Evolutionary conservation across 2,329 filamentous ascomycete species (phyloP).

Genomic region (Albophoma yamanashiensis): DNA sequence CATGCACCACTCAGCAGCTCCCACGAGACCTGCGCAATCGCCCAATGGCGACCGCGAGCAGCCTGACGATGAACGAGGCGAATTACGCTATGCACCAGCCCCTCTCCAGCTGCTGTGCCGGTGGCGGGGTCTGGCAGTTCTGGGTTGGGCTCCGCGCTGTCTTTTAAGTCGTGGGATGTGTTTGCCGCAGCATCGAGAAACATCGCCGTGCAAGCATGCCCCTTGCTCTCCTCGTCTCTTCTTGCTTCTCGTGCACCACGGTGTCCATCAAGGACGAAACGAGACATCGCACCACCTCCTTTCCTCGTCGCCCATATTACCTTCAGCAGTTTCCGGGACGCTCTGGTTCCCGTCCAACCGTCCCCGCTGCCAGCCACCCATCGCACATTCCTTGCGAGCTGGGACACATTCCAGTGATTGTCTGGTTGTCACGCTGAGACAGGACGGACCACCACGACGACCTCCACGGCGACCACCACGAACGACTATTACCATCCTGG

Average conservation of each 20-base stretch:
- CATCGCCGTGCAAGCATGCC: background rate
- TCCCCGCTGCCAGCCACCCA: background rate
- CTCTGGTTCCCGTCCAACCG: background rate
- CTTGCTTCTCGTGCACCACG: too few relatives aligned
- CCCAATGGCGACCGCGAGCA: background rate
- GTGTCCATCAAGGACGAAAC: background rate
- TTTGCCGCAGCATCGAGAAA: background rate
- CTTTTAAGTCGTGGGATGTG: too few relatives aligned
- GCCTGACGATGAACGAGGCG: background rate
- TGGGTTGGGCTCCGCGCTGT: background rate
- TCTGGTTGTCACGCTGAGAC: background rate
- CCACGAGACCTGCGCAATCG: background rate
- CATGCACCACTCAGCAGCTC: background rate
- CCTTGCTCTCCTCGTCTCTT: background rate
- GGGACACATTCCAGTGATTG: background rate
- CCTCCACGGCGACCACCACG: too few relatives aligned
- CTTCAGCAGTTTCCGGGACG: background rate
- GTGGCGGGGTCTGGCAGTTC: background rate
- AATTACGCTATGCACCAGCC: background rate
- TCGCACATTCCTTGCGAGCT: background rate
- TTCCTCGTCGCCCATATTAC: background rate
- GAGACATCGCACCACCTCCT: background rate
- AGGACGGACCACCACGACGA: background rate
- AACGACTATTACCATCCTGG: background rate
- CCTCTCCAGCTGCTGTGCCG: background rate